These are phyloP conservation scores for Chimonanthus praecox DNA, from an alignment of 164 flowering plant genomes.

Conservation along the genomic window DNA sequence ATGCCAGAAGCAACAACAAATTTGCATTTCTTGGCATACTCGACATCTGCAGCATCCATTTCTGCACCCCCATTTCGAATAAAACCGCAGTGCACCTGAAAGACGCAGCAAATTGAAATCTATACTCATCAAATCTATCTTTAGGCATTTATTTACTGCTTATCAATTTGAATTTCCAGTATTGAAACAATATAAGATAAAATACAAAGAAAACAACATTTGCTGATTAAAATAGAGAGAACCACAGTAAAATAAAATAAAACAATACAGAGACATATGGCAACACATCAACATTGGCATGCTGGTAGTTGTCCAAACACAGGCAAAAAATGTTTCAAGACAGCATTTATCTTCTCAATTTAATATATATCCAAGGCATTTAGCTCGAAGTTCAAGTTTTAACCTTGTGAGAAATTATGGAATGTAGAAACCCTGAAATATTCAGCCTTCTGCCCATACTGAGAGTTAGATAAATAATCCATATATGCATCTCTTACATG, in stretches of 20 bases:
- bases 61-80: constrained; percentile 84
- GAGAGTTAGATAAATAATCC: not conserved
- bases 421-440: not conserved
- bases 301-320: not conserved
- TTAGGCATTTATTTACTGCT: too few species aligned
- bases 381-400: too few species aligned
- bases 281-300: not conserved
- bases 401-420: not conserved
- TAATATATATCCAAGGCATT: too few species aligned
- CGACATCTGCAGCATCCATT: constrained; percentile 56
- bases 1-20: constrained; percentile 97
- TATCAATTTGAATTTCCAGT: not conserved
- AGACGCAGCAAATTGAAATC: not conserved
- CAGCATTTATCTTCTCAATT: not conserved
- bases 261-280: not conserved
- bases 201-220: not conserved
- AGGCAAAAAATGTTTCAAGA: not conserved
- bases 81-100: constrained; percentile 96
- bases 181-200: not conserved
- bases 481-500: too few species aligned
- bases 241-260: too few species aligned
- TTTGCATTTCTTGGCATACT: constrained; percentile 68
- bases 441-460: not conserved
- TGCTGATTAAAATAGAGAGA: not conserved
- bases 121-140: too few species aligned